These are phyloP conservation scores for Geotrichum bryndzae DNA, from an alignment of 1,139 yeast genomes.

Conservation along the genomic window DNA sequence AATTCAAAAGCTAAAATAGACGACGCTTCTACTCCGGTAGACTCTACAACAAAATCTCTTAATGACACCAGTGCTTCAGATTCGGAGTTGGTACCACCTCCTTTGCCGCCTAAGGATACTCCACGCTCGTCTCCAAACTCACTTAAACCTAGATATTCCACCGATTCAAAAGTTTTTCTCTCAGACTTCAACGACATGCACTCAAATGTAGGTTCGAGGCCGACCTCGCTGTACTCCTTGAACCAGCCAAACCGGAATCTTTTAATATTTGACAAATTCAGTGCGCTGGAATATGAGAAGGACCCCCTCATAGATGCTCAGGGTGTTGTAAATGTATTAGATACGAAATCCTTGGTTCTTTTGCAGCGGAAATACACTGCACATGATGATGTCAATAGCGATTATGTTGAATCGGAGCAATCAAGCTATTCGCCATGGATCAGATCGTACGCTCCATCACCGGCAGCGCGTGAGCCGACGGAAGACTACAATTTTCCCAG, in stretches of 20 bases:
- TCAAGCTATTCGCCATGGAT: conserved; percentile 33
- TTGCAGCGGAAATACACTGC: conserved; percentile 29
- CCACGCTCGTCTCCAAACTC: neutral
- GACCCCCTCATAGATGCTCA: conserved; percentile 33
- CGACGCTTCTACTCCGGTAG: neutral
- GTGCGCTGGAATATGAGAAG: conserved; percentile 31
- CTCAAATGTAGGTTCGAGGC: conserved; percentile 14
- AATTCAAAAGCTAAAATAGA: neutral
- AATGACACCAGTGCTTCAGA: neutral
- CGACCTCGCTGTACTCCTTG: conserved; percentile 14
- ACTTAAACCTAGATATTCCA: neutral
- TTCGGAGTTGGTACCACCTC: conserved; percentile 5
- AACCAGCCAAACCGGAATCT: conserved; percentile 12
- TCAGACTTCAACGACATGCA: conserved; percentile 8
- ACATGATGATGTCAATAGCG: conserved; percentile 21
- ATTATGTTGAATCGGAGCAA: conserved; percentile 30
- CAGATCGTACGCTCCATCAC: conserved; percentile 35
- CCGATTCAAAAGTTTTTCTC: conserved; percentile 2
- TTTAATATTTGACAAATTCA: conserved; percentile 25
- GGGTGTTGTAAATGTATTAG: conserved; percentile 31
- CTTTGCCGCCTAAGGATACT: conserved; percentile 10
- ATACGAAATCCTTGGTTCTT: conserved; percentile 27
- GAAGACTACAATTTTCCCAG: conserved; percentile 19
- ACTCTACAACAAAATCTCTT: neutral
- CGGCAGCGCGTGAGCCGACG: conserved; percentile 28